Evolutionary conservation across 768 basidiomycete genomes (phyloP).

Genomic region (Sporobolomyces phaffii): DNA sequence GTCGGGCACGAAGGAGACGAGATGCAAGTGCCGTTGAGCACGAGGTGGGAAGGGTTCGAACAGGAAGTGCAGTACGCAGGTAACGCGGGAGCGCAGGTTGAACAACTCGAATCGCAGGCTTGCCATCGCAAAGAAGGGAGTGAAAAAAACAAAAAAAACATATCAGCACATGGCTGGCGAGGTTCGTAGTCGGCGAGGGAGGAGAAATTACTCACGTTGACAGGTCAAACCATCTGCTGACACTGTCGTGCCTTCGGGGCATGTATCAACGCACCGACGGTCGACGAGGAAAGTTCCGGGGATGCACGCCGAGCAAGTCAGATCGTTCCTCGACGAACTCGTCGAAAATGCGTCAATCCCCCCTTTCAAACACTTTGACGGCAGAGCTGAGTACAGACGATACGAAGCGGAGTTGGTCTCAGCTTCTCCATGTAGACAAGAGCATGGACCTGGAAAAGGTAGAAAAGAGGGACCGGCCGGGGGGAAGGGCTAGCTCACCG

Average conservation of each 20-base stretch:
- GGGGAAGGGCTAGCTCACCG: slow-evolving; percentile 51
- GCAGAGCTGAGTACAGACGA: slow-evolving; percentile 62
- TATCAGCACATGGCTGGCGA: too few species aligned
- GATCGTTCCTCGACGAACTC: slow-evolving; percentile 60
- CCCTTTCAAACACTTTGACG: slow-evolving; percentile 73
- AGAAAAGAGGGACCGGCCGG: too few species aligned
- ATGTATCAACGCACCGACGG: slow-evolving; percentile 63
- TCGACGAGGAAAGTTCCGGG: slow-evolving; percentile 67
- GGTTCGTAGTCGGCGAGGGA: too few species aligned
- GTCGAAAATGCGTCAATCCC: slow-evolving; percentile 64
- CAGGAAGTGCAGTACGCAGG: slow-evolving; percentile 71
- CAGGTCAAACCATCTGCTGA: slow-evolving; percentile 66
- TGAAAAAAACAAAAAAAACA: too few species aligned
- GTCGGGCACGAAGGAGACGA: slow-evolving; percentile 59
- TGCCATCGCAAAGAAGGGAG: neutral
- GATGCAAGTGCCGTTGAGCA: slow-evolving; percentile 69
- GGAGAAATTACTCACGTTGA: slow-evolving; percentile 53
- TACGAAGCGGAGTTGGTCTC: too few species aligned
- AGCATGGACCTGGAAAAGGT: too few species aligned
- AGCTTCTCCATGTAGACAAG: too few species aligned
- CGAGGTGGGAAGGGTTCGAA: slow-evolving; percentile 52
- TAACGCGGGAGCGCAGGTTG: slow-evolving; percentile 59
- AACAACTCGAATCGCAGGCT: slow-evolving; percentile 70
- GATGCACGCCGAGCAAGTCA: slow-evolving; percentile 71
- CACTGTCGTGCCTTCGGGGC: slow-evolving; percentile 68